These are phyloP conservation scores for Excoecaria agallocha DNA, from an alignment of 345 rosid species.

Conservation along the genomic window DNA sequence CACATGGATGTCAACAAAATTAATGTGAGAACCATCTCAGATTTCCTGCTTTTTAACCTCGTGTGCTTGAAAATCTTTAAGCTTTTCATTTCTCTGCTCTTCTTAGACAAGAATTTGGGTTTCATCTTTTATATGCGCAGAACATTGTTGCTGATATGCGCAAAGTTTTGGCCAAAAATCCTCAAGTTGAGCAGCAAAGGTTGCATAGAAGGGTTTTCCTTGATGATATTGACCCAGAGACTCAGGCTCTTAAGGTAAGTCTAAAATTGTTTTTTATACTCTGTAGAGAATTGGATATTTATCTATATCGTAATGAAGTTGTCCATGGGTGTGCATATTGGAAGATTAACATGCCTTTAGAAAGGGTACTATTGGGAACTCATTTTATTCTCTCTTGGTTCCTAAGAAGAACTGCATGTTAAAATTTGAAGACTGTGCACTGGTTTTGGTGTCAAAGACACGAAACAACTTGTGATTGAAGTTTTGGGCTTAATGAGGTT, in stretches of 20 bases:
- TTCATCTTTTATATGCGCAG: constrained; percentile 33
- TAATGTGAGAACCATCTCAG: constrained; percentile 45
- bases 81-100: constrained; percentile 4
- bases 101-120: background rate
- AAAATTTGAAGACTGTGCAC: background rate
- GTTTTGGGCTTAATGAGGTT: constrained; percentile 3
- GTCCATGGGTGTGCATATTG: background rate
- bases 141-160: constrained; percentile 85
- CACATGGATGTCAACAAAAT: constrained; percentile 79
- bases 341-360: background rate
- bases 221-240: constrained; percentile 63
- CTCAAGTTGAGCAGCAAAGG: constrained; percentile 82
- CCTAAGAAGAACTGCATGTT: too few species aligned
- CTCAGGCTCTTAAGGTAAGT: constrained; percentile 74
- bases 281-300: background rate
- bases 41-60: constrained; percentile 19
- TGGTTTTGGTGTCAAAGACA: background rate
- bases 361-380: background rate
- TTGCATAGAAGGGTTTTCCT: constrained; percentile 83
- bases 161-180: constrained; percentile 83
- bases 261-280: constrained; percentile 13
- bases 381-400: too few species aligned
- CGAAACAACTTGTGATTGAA: background rate
- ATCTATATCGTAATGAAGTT: background rate
- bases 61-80: background rate